Conservation (phyloP, 2,329 filamentous ascomycete genomes). For the Plectosphaerella sp. region DNA sequence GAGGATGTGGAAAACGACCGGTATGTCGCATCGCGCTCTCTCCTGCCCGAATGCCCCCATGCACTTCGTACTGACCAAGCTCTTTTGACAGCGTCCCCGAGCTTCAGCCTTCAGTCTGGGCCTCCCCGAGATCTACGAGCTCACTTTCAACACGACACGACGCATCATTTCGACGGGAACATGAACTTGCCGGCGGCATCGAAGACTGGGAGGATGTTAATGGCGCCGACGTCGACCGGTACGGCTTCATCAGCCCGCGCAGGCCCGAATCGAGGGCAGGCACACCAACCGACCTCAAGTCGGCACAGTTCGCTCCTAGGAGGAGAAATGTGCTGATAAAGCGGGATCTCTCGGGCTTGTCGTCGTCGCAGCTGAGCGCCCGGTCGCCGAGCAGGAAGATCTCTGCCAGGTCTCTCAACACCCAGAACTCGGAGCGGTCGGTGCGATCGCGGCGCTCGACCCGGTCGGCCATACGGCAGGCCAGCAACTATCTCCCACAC, state of each 20-base stretch:
- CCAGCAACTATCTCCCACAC: constrained; percentile 55
- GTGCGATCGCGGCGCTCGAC: constrained; percentile 47
- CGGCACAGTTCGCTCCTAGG: constrained; percentile 39
- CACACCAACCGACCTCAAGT: constrained; percentile 35
- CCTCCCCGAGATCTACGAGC: constrained; percentile 36
- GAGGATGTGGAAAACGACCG: constrained; percentile 49
- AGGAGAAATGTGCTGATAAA: constrained; percentile 41
- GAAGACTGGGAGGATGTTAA: constrained; percentile 66
- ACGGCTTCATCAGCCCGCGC: constrained; percentile 58
- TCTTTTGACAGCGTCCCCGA: constrained; percentile 17
- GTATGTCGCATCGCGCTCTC: constrained; percentile 42
- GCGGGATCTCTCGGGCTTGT: constrained; percentile 31
- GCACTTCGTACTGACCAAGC: constrained; percentile 20
- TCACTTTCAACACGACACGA: constrained; percentile 40
- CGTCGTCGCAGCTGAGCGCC: constrained; percentile 25
- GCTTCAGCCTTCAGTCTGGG: constrained; percentile 24
- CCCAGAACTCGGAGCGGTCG: constrained; percentile 49
- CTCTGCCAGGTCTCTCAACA: constrained; percentile 55
- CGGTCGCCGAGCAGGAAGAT: constrained; percentile 49
- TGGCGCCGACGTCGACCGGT: constrained; percentile 59
- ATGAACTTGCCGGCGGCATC: constrained; percentile 52
- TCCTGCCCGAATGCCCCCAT: constrained; percentile 15
- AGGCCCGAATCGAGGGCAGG: constrained; percentile 32
- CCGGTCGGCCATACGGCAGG: constrained; percentile 51
- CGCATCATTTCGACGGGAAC: constrained; percentile 26